Evolutionary conservation across 352 stramenopile species (phyloP).

Genomic region (Pythium folliculosum): DNA sequence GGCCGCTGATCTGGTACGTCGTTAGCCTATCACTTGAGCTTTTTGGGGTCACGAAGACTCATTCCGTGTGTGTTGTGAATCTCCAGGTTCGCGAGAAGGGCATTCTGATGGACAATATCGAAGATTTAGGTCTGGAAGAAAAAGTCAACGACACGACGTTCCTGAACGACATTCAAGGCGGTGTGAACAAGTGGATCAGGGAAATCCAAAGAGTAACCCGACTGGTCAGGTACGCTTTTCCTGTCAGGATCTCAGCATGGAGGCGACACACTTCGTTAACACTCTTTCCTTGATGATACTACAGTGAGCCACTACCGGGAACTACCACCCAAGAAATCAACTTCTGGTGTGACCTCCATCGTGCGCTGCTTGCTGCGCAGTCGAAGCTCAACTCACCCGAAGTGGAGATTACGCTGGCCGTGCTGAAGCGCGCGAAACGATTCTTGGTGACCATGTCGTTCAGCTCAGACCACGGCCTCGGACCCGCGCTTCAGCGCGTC

Average conservation of each 20-base stretch:
- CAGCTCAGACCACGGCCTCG: slow-evolving; percentile 87
- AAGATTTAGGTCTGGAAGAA: slow-evolving; percentile 77
- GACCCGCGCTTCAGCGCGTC: slow-evolving; percentile 83
- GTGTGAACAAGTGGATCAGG: slow-evolving; percentile 95
- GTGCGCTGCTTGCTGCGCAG: slow-evolving; percentile 85
- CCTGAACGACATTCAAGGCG: slow-evolving; percentile 85
- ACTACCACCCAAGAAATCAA: slow-evolving; percentile 94
- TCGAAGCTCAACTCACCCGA: slow-evolving; percentile 87
- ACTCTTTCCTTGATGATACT: background rate
- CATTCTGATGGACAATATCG: slow-evolving; percentile 72
- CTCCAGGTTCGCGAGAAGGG: slow-evolving; percentile 69
- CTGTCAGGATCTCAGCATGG: background rate
- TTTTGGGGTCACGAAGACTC: background rate
- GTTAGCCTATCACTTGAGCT: background rate
- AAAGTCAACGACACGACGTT: slow-evolving; percentile 85
- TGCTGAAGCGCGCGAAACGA: slow-evolving; percentile 92
- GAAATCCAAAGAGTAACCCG: slow-evolving; percentile 94
- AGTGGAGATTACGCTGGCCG: slow-evolving; percentile 88
- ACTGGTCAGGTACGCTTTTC: slow-evolving; percentile 58
- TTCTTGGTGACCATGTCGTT: slow-evolving; percentile 92
- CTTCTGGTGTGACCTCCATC: slow-evolving; percentile 93
- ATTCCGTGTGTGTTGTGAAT: background rate
- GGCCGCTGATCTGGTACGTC: slow-evolving; percentile 55
- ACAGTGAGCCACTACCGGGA: slow-evolving; percentile 80
- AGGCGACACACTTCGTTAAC: background rate